These are phyloP conservation scores for Arbutus unedo DNA, from an alignment of 148 eudicot species.

Conservation along the genomic window DNA sequence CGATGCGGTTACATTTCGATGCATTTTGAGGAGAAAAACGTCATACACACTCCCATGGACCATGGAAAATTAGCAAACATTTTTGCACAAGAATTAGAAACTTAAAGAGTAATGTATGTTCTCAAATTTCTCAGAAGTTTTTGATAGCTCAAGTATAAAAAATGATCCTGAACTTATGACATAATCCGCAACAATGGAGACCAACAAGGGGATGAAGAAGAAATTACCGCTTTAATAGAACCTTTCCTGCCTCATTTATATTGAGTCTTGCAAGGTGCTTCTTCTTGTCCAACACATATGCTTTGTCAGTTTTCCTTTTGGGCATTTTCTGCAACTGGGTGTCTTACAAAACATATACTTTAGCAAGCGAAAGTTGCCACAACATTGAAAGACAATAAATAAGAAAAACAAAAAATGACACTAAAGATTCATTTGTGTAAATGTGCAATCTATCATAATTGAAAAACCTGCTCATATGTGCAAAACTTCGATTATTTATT, in stretches of 20 bases:
- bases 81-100: not conserved
- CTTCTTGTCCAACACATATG: constrained; percentile 83
- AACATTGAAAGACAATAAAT: not conserved
- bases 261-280: constrained; percentile 97
- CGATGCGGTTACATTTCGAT: not conserved
- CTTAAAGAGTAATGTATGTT: not conserved
- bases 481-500: not conserved
- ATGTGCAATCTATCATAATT: not conserved
- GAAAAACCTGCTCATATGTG: not conserved
- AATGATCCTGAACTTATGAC: not conserved
- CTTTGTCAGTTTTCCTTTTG: constrained; percentile 91
- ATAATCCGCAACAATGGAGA: not conserved
- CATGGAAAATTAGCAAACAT: not conserved
- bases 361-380: constrained; percentile 25
- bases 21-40: not conserved
- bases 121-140: not conserved
- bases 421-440: not conserved
- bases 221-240: constrained; percentile 78
- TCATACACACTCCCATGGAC: not conserved
- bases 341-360: constrained; percentile 60
- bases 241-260: constrained; percentile 75
- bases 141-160: not conserved
- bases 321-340: constrained; percentile 99
- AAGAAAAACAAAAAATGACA: not conserved
- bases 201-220: not conserved